phyloP scores from a whole-genome alignment of 306 rosid genomes.

The Bauhinia variegata region DNA sequence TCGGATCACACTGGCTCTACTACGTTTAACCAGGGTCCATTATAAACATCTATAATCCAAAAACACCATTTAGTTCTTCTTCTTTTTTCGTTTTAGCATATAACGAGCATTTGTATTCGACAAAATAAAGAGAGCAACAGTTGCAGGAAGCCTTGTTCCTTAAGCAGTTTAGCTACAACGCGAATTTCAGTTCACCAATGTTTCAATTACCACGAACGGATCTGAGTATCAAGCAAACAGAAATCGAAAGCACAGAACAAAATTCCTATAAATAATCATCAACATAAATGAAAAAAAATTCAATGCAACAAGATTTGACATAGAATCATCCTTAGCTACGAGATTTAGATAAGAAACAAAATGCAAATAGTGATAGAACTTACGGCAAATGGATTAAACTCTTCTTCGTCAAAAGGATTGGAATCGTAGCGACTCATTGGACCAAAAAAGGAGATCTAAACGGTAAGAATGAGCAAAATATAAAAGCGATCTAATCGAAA shows the following conservation, averaged over 20 bases:
- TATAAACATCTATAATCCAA: not conserved
- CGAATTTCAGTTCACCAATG: not conserved
- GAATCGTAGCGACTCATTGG: conserved; percentile 74
- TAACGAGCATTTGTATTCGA: not conserved
- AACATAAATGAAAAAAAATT: not conserved
- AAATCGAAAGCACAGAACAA: conserved; percentile 21
- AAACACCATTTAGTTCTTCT: conserved; percentile 7
- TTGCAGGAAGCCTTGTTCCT: not conserved
- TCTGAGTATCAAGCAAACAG: conserved; percentile 20
- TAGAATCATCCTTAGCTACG: not conserved
- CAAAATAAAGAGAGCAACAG: not conserved
- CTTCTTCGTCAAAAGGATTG: conserved; percentile 73
- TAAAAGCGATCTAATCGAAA: conserved; percentile 24
- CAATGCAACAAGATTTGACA: not conserved
- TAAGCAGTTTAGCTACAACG: not conserved
- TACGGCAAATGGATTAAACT: conserved; percentile 80
- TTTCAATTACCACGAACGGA: conserved; percentile 27
- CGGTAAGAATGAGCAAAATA: conserved; percentile 3
- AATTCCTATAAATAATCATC: not conserved
- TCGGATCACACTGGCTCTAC: not conserved
- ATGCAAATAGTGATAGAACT: conserved; percentile 29
- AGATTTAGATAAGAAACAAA: not conserved
- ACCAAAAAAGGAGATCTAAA: conserved; percentile 38
- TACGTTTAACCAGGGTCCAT: no score
- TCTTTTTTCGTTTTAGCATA: not conserved